Evolutionary conservation across 306 rosid genomes (phyloP).

Genomic region (Crataegus laevigata): DNA sequence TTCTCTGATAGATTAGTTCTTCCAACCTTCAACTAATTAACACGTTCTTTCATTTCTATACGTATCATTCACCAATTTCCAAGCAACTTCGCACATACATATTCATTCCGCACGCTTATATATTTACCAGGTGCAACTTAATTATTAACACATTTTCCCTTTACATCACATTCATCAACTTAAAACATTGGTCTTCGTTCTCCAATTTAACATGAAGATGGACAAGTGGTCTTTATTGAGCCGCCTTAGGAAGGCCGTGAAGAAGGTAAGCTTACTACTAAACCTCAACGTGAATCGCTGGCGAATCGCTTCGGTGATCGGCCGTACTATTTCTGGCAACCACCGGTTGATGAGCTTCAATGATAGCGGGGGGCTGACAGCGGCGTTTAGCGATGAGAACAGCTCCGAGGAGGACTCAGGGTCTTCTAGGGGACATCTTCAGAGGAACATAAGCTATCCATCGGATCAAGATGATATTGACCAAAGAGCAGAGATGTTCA

Average conservation of each 20-base stretch:
- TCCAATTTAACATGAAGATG: constrained; percentile 10
- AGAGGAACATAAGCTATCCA: constrained; percentile 50
- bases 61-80: constrained; percentile 16
- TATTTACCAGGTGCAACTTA: background rate
- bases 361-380: constrained; percentile 43
- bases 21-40: background rate
- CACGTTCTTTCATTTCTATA: constrained; percentile 17
- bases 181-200: background rate
- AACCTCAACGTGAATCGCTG: constrained; percentile 40
- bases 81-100: background rate
- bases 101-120: too few relatives aligned
- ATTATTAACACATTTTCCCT: background rate
- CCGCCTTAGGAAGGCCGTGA: constrained; percentile 51
- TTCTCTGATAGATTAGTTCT: background rate
- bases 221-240: constrained; percentile 22
- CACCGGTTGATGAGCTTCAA: constrained; percentile 37
- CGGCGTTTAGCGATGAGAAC: constrained; percentile 1
- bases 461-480: constrained; percentile 65
- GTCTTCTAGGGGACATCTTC: constrained; percentile 26
- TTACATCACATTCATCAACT: background rate
- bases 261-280: constrained; percentile 44
- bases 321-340: constrained; percentile 21
- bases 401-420: constrained; percentile 26
- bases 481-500: constrained; percentile 61
- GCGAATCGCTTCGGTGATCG: constrained; percentile 40